These are phyloP conservation scores for Gypsophila paniculata DNA, from an alignment of 179 eudicot species.

Conservation along the genomic window DNA sequence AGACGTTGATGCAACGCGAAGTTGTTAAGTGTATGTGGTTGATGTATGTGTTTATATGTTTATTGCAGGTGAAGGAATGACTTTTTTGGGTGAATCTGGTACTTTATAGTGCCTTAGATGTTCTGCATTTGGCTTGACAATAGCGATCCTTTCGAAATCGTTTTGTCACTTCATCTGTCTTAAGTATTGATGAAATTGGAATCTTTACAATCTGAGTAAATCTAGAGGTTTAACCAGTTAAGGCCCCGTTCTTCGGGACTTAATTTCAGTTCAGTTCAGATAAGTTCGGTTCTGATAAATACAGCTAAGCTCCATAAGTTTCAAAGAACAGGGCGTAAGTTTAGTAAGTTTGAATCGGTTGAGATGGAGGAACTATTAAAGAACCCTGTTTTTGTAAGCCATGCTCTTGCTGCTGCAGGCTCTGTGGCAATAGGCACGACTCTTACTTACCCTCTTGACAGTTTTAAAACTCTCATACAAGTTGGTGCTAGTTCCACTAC, in stretches of 20 bases:
- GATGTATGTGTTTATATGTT: constrained; percentile 4
- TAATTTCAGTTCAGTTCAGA: too few species aligned
- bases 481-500: constrained; percentile 59
- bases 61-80: constrained; percentile 14
- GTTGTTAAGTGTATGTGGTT: neutral
- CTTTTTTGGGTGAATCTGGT: neutral
- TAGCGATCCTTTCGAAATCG: neutral
- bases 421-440: constrained; percentile 57
- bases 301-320: too few species aligned
- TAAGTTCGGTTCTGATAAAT: too few species aligned
- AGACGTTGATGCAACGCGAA: neutral
- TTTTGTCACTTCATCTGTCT: neutral
- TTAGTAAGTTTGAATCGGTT: neutral
- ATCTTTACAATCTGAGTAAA: neutral
- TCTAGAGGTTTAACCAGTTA: neutral
- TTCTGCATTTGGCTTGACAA: neutral
- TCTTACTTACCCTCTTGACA: constrained; percentile 72
- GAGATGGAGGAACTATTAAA: constrained; percentile 69
- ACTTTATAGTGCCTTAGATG: too few species aligned
- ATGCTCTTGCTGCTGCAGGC: constrained; percentile 59
- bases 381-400: constrained; percentile 60
- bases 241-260: too few species aligned
- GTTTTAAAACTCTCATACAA: constrained; percentile 73
- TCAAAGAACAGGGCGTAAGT: too few species aligned
- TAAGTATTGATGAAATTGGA: neutral